These are phyloP conservation scores for Picochlorum sp. DNA, from an alignment of 139 green algal genomes.

Conservation along the genomic window DNA sequence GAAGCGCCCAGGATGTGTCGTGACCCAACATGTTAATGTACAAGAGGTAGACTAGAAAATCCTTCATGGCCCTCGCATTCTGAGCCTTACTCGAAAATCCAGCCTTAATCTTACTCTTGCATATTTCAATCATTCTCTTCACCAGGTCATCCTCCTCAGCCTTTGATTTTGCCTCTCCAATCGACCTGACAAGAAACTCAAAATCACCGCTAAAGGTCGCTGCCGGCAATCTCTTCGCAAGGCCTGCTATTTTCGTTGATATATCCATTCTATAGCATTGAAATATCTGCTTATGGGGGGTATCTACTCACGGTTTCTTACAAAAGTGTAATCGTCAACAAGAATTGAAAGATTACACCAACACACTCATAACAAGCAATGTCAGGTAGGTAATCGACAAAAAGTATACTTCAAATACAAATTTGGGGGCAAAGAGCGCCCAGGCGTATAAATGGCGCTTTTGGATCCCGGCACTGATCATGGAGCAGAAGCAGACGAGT, in stretches of 20 bases:
- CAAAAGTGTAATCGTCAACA: too few species aligned
- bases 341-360: background rate
- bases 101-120: slow-evolving; percentile 63
- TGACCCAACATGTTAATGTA: slow-evolving; percentile 99
- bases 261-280: slow-evolving; percentile 14
- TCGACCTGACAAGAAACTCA: slow-evolving; percentile 45
- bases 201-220: slow-evolving; percentile 35
- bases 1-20: slow-evolving; percentile 84
- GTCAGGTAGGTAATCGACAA: slow-evolving; percentile 23
- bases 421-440: slow-evolving; percentile 81
- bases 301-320: too few species aligned
- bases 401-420: slow-evolving; percentile 78
- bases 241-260: slow-evolving; percentile 11
- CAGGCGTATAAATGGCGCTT: slow-evolving; percentile 79
- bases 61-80: slow-evolving; percentile 54
- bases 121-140: slow-evolving; percentile 63
- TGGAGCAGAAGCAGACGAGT: slow-evolving; percentile 15
- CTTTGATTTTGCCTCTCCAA: slow-evolving; percentile 71
- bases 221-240: slow-evolving; percentile 21
- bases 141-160: slow-evolving; percentile 79
- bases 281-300: too few species aligned
- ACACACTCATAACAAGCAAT: slow-evolving; percentile 14
- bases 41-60: slow-evolving; percentile 85
- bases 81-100: slow-evolving; percentile 53
- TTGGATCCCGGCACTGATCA: slow-evolving; percentile 51